These are phyloP conservation scores for Moesziomyces aphidis DNA, from an alignment of 1,284 basidiomycete species.

Conservation along the genomic window DNA sequence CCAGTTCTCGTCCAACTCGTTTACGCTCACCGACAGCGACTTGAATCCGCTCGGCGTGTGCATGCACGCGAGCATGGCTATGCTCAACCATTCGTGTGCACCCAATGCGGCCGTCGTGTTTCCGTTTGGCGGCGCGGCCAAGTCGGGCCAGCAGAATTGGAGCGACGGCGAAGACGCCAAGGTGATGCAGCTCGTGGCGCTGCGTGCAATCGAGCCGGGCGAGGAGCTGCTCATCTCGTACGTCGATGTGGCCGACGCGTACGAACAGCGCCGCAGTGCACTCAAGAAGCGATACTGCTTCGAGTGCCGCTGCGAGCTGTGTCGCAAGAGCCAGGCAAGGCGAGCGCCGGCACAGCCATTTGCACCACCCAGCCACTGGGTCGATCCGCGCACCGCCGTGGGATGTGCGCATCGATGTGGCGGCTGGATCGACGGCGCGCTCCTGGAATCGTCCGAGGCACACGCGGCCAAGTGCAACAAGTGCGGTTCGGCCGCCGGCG, in stretches of 20 bases:
- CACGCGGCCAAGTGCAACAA: conserved; percentile 31
- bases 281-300: conserved; percentile 84
- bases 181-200: conserved; percentile 73
- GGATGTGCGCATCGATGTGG: conserved; percentile 71
- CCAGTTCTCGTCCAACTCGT: conserved; percentile 89
- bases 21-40: conserved; percentile 76
- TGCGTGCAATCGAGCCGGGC: conserved; percentile 68
- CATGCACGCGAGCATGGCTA: conserved; percentile 80
- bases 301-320: conserved; percentile 76
- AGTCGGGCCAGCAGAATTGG: conserved; percentile 61
- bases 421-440: conserved; percentile 69
- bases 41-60: conserved; percentile 80
- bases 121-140: conserved; percentile 70
- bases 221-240: conserved; percentile 76
- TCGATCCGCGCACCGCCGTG: conserved; percentile 79
- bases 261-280: conserved; percentile 74
- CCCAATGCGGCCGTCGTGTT: conserved; percentile 93
- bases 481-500: conserved; percentile 72
- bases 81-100: conserved; percentile 90
- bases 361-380: conserved; percentile 33
- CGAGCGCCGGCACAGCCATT: conserved; percentile 16
- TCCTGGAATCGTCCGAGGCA: conserved; percentile 37
- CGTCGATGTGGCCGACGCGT: conserved; percentile 80
- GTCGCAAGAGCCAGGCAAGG: conserved; percentile 69
- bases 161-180: conserved; percentile 25